These are phyloP conservation scores for Nadsonia starkeyi-henricii DNA, from an alignment of 1,139 yeast species.

Conservation along the genomic window DNA sequence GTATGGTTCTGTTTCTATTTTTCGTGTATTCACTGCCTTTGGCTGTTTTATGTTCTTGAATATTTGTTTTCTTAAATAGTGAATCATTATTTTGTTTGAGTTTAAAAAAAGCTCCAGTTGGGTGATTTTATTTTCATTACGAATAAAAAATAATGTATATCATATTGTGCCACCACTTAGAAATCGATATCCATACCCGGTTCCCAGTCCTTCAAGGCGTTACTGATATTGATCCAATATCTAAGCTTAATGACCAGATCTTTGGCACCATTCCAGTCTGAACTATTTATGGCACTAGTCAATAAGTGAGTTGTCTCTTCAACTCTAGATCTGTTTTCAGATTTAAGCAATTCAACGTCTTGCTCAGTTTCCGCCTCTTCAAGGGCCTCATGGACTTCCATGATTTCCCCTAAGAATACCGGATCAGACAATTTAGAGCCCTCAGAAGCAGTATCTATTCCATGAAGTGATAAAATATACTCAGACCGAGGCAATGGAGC, in stretches of 20 bases:
- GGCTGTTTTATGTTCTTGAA: no score
- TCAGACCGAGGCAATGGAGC: slow-evolving; percentile 62
- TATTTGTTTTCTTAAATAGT: no score
- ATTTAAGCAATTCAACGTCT: slow-evolving; percentile 40
- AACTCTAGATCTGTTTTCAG: slow-evolving; percentile 45
- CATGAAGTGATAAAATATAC: slow-evolving; percentile 33
- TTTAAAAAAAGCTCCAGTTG: no score
- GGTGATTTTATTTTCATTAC: no score
- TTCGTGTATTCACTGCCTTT: no score
- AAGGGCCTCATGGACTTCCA: slow-evolving; percentile 68
- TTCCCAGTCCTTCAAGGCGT: slow-evolving; percentile 5
- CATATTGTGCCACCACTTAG: no score
- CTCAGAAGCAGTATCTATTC: slow-evolving; percentile 32
- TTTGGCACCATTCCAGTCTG: slow-evolving; percentile 44
- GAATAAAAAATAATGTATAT: no score
- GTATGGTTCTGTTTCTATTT: background rate
- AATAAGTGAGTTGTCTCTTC: slow-evolving; percentile 26
- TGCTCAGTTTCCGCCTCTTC: slow-evolving; percentile 46
- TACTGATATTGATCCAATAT: slow-evolving; percentile 40
- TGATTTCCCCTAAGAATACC: slow-evolving; percentile 32
- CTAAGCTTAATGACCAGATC: slow-evolving; percentile 57
- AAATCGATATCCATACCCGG: slow-evolving; percentile 2
- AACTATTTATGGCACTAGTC: slow-evolving; percentile 24
- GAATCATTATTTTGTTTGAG: no score
- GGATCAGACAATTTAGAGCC: slow-evolving; percentile 9